These are phyloP conservation scores for Fusarium oligoseptatum DNA, from an alignment of 2,329 filamentous ascomycete species.

Conservation along the genomic window DNA sequence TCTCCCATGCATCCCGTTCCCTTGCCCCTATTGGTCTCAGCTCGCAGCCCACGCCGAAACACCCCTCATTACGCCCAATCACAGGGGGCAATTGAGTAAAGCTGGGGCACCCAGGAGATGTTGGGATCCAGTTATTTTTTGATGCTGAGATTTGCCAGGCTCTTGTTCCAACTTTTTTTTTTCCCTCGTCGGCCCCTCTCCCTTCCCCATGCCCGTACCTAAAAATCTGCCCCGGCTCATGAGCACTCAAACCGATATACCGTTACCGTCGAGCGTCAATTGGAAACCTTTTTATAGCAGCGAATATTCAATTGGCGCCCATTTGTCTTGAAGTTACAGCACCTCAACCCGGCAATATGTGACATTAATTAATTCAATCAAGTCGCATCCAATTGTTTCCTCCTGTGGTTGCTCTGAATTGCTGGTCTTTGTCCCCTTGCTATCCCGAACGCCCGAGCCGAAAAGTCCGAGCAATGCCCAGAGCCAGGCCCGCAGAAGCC, in stretches of 20 bases:
- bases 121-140: conserved; percentile 11
- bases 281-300: background rate
- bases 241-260: background rate
- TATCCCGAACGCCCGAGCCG: conserved; percentile 42
- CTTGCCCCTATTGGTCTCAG: conserved; percentile 19
- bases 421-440: background rate
- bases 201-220: conserved; percentile 11
- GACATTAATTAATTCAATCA: background rate
- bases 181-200: background rate
- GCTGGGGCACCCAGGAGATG: background rate
- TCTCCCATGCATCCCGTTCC: conserved; percentile 22
- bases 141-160: conserved; percentile 17
- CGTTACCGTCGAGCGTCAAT: background rate
- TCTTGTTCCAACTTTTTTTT: conserved; percentile 27
- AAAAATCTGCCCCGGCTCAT: conserved; percentile 14
- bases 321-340: too few relatives aligned
- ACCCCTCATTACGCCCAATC: conserved; percentile 19
- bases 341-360: rapidly evolving
- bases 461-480: conserved; percentile 36
- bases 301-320: background rate
- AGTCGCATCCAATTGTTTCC: background rate
- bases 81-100: conserved; percentile 17
- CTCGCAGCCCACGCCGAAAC: background rate
- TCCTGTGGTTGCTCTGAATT: background rate
- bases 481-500: background rate